Base-by-base conservation (phyloP, 257 asterid genomes). In the Solanum raphanifolium region DNA sequence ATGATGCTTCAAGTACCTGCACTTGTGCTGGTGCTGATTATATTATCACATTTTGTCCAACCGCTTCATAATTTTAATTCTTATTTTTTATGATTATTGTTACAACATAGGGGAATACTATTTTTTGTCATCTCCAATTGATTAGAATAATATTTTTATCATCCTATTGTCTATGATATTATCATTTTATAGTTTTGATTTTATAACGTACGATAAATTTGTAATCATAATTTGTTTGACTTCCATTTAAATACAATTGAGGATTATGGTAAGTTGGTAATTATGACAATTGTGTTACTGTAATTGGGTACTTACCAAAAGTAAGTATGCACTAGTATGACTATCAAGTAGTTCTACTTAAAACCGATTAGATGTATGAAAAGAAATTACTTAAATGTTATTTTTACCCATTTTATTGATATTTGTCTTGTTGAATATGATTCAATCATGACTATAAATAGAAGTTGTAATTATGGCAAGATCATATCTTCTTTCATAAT, bases 11-110 rank as follows among this genome's bases (percentile, higher is more conserved):
- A 13, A 96, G 98, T 78, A 96, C 97, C 0, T 93, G 92, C 84
- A 95, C 99, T 9, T 97, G 99, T 83, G 85, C 92, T 4, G 95
- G 92, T 4, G 21, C 98, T 0, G 94, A 95, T 85, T 97, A 97
- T 85, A 10, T 92, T 73, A 95, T 97, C 90, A 93, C 99, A 2
- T 97, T 97, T 86, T 97, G 99, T 85, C 98, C 98, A 60, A 86
- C 91, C 4, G 60, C 18, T 48, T 86, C 83, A 36, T 89, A 10
- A 9, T 29, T 27, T 27, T 25, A 48, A 48, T 48, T 15, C 0
- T 13, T 46, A 0, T 48, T 48, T 11, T 7, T 41, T 27, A 79
- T 81, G 9, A 16, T 48, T 48, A 81, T 81, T 81, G 65, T 43
- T 46, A 46, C 38, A 18, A 27, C 3, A 34, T 12, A 21, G 3